phyloP scores from a whole-genome alignment of 192 early-diverging fungal species.

The Physocladia obscura region DNA sequence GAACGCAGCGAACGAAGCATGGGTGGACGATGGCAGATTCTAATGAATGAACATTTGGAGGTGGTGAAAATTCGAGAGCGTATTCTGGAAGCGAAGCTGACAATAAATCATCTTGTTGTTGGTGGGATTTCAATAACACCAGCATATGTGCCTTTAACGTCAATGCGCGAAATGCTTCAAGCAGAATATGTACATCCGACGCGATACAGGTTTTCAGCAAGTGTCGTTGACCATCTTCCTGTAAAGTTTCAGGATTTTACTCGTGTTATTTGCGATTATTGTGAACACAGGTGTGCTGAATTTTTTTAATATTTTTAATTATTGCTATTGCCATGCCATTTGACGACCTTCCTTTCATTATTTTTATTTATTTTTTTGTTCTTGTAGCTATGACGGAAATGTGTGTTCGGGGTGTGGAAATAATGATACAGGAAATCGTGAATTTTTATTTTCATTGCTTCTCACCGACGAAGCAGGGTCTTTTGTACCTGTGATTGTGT shows the following conservation, averaged over 20 bases:
- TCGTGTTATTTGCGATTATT: not conserved
- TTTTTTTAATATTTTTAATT: no score
- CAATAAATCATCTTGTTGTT: not conserved
- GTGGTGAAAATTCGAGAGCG: not conserved
- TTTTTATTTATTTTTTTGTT: no score
- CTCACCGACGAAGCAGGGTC: not conserved
- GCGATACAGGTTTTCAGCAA: not conserved
- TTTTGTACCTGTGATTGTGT: not conserved
- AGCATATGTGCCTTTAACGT: not conserved
- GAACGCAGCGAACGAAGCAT: not conserved
- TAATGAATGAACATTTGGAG: not conserved
- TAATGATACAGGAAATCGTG: not conserved
- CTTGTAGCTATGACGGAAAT: not conserved
- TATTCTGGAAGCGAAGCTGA: no score
- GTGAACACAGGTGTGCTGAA: not conserved
- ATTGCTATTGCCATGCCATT: no score
- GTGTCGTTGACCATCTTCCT: not conserved
- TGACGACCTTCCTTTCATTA: no score
- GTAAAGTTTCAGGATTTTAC: not conserved
- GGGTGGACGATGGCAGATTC: not conserved
- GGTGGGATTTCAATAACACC: not conserved
- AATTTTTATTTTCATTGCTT: not conserved
- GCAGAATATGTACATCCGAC: not conserved
- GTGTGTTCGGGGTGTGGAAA: not conserved
- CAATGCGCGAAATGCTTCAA: not conserved